Base-by-base conservation (phyloP, 768 basidiomycete species). In the Crucibulum laeve region DNA sequence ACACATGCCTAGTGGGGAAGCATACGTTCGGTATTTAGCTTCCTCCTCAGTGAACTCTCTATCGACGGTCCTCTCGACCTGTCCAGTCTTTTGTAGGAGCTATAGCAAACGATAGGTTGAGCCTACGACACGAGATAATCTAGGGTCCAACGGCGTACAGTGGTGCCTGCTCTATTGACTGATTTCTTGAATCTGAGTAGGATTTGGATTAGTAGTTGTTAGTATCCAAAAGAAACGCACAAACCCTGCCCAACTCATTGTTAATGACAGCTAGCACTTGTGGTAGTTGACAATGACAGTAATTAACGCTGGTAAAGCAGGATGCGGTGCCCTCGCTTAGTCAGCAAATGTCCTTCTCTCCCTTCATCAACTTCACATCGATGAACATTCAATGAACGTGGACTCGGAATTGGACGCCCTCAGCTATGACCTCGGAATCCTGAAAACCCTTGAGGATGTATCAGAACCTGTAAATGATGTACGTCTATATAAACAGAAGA, bases 71-170 rank as follows among this genome's bases (percentile, higher is more conserved):
- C 93, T 77, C 61, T 98, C 95, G 47, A 98, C 91, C 67, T 97
- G 94, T 44, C 95, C 95, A 1, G 94, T 95, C 80, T 97, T 97
- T 74, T 97, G 94, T 62, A 95, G 77, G 55, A 98, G 77, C 89
- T 92, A 58, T 40, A 25, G 21, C 23, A 43, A 32, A 51, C 47
- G 40, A 30, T 50, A 46, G 48, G 46, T 38, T 53, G 45, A 50
- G 44, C 42, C 43, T 44, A 28, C 7, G 43, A 42, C 33, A 40
- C 25, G 34, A 35, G 45, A n/a, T 39, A 42, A 48, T 33, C 15
- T 42, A 38, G 39, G 33, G 41, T 40, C 42, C 46, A 48, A 52
- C 32, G 40, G 56, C 79, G 55, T 62, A 91, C 84, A 53, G 90
- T 93, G 11, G 94, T 97, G 40, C 91, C 91, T 21, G 90, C 87